Evolutionary conservation across 2,329 filamentous ascomycete genomes (phyloP), one percentile per base, ranked within the genome.

Genomic region (Calonectria pseudoreteaudii): DNA sequence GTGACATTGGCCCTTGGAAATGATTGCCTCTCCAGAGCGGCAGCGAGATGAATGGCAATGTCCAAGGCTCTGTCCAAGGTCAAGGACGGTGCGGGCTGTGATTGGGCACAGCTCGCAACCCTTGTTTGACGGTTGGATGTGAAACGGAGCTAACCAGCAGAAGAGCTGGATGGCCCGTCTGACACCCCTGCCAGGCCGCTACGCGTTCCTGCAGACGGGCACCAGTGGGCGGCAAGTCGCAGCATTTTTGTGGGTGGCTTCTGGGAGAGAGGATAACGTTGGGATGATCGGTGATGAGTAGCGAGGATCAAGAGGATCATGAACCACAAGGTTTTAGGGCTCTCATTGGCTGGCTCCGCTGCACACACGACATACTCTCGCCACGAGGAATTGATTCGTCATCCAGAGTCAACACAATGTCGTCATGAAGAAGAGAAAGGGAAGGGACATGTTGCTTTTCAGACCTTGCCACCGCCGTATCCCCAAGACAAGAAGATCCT

Each of bases 171-270:
- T 47, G 66, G 66, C 36, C 56, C 18, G 36, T 62, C 47, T 26
- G 36, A 44, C 14, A 68, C 41, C 71, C 71, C 66, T 73, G 71
- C 41, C 60, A 47, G 31, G 60, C 71, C 60, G 44, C 66, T 53
- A 41, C 60, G 71, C 71, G 66, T 73, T 70, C 71, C 71, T 73
- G 71, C 71, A 73, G 60, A 58, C 68, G 58, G 56, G 41, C 41
- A 47, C 56, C 16, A n/a, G 66, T 34, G 36, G 23, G 34, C 41
- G 66, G 68, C 65, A 36, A 18, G 16, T 41, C 30, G 30, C 41
- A 41, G 62, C 28, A 6, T 23, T n/a, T 47, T 44, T 44, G 41
- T 44, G 41, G 44, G 44, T 47, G 44, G 44, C n/a, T 20, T 47
- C 44, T 13, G 44, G 53, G 1, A 20, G 1, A 20, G 34, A 36